Percentiles rank a stretch among this genome's conserved stretches.
Evolutionary conservation across 1,284 basidiomycete genomes (phyloP).

Genomic region (Malassezia slooffiae): DNA sequence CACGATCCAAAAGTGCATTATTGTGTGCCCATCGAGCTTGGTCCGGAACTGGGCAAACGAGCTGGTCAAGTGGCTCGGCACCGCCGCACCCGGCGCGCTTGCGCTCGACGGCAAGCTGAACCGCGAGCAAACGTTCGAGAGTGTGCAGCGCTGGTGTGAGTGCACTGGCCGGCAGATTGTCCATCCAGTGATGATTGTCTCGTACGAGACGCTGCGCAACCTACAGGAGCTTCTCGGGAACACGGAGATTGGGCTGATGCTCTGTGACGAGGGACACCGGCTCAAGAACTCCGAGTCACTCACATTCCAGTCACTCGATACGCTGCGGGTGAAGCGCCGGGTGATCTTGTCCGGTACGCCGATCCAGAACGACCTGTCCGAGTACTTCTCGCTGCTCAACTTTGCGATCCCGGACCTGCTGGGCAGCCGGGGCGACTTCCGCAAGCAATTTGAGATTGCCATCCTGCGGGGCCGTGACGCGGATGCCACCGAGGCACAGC

Average conservation of each 20-base stretch:
- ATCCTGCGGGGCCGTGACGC: conserved; percentile 91
- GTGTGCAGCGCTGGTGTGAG: conserved; percentile 40
- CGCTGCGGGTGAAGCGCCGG: conserved; percentile 78
- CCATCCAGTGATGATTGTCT: conserved; percentile 81
- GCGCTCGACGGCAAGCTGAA: conserved; percentile 42
- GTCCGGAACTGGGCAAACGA: conserved; percentile 99
- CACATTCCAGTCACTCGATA: conserved; percentile 76
- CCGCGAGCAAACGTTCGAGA: conserved; percentile 42
- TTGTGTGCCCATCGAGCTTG: conserved; percentile 89
- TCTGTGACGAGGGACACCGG: conserved; percentile 94
- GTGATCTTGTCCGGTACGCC: conserved; percentile 96
- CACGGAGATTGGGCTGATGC: conserved; percentile 68
- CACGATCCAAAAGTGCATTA: conserved; percentile 93
- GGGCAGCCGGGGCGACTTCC: conserved; percentile 80
- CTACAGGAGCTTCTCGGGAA: conserved; percentile 37
- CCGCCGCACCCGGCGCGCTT: conserved; percentile 33
- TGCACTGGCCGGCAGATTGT: conserved; percentile 32
- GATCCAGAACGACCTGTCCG: conserved; percentile 83
- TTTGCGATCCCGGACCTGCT: conserved; percentile 95
- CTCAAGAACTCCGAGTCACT: conserved; percentile 70
- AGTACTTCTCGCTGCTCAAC: conserved; percentile 91
- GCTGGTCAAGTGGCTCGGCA: conserved; percentile 50
- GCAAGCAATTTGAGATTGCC: conserved; percentile 88
- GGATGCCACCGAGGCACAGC: conserved; percentile 70
- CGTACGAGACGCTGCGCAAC: conserved; percentile 77